These are phyloP conservation scores for Calycina marina DNA, from an alignment of 2,329 filamentous ascomycete genomes.

Conservation along the genomic window DNA sequence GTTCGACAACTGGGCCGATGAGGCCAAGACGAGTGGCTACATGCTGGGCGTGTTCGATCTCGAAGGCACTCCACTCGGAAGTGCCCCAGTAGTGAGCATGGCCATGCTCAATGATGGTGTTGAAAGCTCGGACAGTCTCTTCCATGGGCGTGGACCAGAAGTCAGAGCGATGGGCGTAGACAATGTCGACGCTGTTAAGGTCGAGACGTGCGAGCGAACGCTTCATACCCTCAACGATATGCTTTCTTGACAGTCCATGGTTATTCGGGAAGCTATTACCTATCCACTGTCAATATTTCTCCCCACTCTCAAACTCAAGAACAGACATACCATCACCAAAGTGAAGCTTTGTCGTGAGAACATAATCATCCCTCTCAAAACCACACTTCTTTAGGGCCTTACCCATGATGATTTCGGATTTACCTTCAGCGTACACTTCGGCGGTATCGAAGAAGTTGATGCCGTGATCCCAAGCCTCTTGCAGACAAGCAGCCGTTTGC, in stretches of 20 bases:
- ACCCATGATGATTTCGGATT: slow-evolving; percentile 38
- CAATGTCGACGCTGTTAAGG: slow-evolving; percentile 47
- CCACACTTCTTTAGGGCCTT: slow-evolving; percentile 43
- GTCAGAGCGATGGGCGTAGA: slow-evolving; percentile 57
- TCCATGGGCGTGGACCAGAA: slow-evolving; percentile 50
- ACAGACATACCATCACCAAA: slow-evolving; percentile 35
- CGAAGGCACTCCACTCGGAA: slow-evolving; percentile 47
- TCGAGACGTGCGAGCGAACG: slow-evolving; percentile 36
- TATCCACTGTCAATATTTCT: slow-evolving; percentile 37
- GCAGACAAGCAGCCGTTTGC: slow-evolving; percentile 29
- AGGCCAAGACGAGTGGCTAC: slow-evolving; percentile 42
- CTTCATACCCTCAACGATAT: slow-evolving; percentile 49
- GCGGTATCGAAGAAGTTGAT: slow-evolving; percentile 42
- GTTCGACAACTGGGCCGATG: slow-evolving; percentile 46
- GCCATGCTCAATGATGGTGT: slow-evolving; percentile 49
- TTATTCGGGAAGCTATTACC: slow-evolving; percentile 46
- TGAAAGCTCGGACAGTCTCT: slow-evolving; percentile 54
- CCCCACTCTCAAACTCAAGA: slow-evolving; percentile 37
- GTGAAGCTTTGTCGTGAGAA: slow-evolving; percentile 45
- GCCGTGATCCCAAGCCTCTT: slow-evolving; percentile 37
- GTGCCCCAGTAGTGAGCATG: slow-evolving; percentile 56
- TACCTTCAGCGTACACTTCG: slow-evolving; percentile 33
- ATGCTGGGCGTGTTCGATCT: slow-evolving; percentile 24
- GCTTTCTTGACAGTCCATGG: slow-evolving; percentile 40
- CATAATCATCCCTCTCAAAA: slow-evolving; percentile 46